Percentiles rank a stretch among this genome's conserved stretches.
These are phyloP conservation scores for Canavalia ensiformis DNA, from an alignment of 306 rosid species.

Conservation along the genomic window DNA sequence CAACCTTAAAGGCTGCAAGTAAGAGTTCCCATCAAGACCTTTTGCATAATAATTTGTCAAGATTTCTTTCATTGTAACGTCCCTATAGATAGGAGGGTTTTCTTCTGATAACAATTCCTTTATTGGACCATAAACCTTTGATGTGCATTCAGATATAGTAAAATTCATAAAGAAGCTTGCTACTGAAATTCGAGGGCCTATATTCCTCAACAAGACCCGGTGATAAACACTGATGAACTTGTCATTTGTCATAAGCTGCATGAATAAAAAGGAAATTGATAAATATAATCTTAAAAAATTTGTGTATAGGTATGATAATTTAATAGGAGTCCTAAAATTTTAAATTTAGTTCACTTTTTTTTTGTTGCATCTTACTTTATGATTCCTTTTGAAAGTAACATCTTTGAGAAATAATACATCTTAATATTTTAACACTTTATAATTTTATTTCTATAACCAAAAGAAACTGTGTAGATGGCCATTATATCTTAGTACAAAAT, in stretches of 20 bases:
- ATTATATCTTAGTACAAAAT: too few relatives aligned
- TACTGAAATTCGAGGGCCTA: slow-evolving; percentile 55
- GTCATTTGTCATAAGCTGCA: slow-evolving; percentile 55
- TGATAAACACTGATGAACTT: slow-evolving; percentile 52
- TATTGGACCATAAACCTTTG: slow-evolving; percentile 55
- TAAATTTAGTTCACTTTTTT: not conserved
- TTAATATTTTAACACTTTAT: not conserved
- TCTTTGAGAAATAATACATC: not conserved
- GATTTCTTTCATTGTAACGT: slow-evolving; percentile 37
- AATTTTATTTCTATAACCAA: not conserved
- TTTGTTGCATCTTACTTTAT: not conserved
- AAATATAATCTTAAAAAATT: not conserved
- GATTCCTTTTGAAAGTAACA: not conserved
- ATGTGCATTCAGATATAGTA: not conserved
- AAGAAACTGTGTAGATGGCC: too few relatives aligned
- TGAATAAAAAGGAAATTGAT: not conserved
- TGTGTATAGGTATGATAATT: not conserved
- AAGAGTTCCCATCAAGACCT: slow-evolving; percentile 49
- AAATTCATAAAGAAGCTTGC: slow-evolving; percentile 23
- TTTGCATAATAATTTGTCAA: not conserved
- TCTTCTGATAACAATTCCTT: slow-evolving; percentile 61
- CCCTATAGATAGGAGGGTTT: slow-evolving; percentile 54
- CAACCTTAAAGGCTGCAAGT: slow-evolving; percentile 36
- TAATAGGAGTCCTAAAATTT: not conserved
- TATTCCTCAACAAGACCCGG: slow-evolving; percentile 42